Base-by-base conservation (phyloP, 2,329 filamentous ascomycete genomes). In the Aspergillus sp. region DNA sequence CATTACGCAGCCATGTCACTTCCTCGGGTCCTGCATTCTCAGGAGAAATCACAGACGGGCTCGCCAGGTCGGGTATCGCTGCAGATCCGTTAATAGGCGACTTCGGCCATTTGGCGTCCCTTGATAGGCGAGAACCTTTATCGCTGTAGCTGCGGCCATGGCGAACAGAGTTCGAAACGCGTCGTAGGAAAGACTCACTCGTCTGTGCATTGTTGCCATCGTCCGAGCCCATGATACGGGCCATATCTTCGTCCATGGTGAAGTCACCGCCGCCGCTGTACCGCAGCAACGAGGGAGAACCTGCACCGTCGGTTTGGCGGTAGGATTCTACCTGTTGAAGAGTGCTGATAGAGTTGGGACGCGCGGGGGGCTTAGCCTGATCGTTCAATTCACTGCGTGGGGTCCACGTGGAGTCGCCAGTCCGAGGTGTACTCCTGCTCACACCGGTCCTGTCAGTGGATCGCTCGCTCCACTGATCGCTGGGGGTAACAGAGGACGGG, bases 241-340 rank as follows among this genome's bases (percentile, higher is more conserved):
- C 90, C 87, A 97, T 92, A 72, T 98, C 95, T 75, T 97, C 93
- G 66, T 98, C 94, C 89, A 97, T 88, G 61, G 90, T 95, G 71
- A 97, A 95, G 66, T 96, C 92, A 57, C 89, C 91, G 55, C 91
- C 91, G 47, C 86, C 84, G 75, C 90, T 96, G 63, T 86, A 91
- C 70, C 89, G 84, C 65, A 89, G 86, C 63, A 91, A 80, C 68
- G 87, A 88, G 9, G 89, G 88, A 9, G 89, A 91, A 41, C 77
- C 76, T 66, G 86, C 85, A 65, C 79, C 62, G 74, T 83, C 69
- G 63, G 67, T 41, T 67, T 73, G 71, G 55, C 73, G 72, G 38
- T 71, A 69, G 12, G 71, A 60, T 47, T 79, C 76, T 12, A 74
- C 72, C 36, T 76, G 73, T 2, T 66, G 64, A 21, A 74, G 59